Evolutionary conservation across 2,329 filamentous ascomycete genomes (phyloP), one percentile per base, ranked within the genome.

Genomic region (Fusarium azukiicola): DNA sequence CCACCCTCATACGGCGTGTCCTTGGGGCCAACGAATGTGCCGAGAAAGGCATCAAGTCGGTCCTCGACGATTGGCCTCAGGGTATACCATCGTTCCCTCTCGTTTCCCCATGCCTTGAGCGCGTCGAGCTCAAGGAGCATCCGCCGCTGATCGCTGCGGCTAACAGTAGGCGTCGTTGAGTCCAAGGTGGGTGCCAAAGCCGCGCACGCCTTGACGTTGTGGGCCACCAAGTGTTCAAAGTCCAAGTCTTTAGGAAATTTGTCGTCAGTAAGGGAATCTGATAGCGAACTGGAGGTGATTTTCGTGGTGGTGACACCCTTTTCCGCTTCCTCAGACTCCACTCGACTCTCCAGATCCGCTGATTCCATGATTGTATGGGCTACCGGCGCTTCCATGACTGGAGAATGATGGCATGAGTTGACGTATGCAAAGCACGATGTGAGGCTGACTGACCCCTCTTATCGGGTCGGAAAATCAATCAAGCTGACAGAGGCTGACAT

Each of bases 381-480:
- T 32, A 32, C 27, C 27, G 16, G 14, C 9, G 40, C 17, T 5
- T 61, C 36, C 56, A 61, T 61, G 36, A 23, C 6, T 61, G 14
- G 23, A 23, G 56, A 61, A 23, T 42, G 5, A 42, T 23, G 56
- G 14, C 6, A 40, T 42, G 56, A 11, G 21, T 54, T 42, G 36
- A 40, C 36, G 6, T 61, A 40, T 61, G 56, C 36, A 61, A 36
- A 21, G 56, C 40, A n/a, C 23, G 38, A 42, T 10, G 56, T 23
- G 5, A 61, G 56, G 56, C 56, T 61, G 36, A 61, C n/a, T 61
- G 56, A 42, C 56, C 56, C 56, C 56, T 61, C 56, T 61, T 21
- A 14, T 23, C 56, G 56, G 56, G 56, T 42, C 56, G 56, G 56
- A 61, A 61, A 61, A 61, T 61, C 56, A 61, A 61, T 61, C 56